phyloP scores from a whole-genome alignment of 1,284 basidiomycete species.

The Blastosporella zonata region DNA sequence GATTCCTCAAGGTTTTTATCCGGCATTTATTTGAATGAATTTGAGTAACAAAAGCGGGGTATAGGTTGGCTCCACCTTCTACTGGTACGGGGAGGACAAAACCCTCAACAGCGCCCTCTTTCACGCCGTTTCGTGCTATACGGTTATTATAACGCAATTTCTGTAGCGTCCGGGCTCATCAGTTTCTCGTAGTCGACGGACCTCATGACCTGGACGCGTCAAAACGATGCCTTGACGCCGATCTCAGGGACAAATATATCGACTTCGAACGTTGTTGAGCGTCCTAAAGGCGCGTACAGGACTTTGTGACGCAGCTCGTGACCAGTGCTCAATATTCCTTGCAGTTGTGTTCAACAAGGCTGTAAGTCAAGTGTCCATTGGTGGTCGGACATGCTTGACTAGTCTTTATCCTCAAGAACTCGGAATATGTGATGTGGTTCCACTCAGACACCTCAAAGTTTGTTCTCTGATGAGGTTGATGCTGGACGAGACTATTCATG shows the following conservation, averaged over 20 bases:
- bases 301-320: neutral
- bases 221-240: constrained; percentile 56
- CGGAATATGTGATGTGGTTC: constrained; percentile 72
- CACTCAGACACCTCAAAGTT: constrained; percentile 62
- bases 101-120: constrained; percentile 54
- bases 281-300: constrained; percentile 50
- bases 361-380: constrained; percentile 27
- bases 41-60: neutral
- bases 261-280: constrained; percentile 56
- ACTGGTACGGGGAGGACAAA: constrained; percentile 69
- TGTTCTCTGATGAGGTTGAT: constrained; percentile 19
- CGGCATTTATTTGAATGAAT: neutral
- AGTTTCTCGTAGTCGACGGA: constrained; percentile 43
- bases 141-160: constrained; percentile 27
- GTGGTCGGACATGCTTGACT: neutral
- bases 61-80: constrained; percentile 52
- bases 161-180: neutral
- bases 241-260: constrained; percentile 55
- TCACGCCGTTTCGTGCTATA: constrained; percentile 59
- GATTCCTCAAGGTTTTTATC: constrained; percentile 45
- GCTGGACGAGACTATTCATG: too few relatives aligned
- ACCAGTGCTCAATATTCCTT: neutral
- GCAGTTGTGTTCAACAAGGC: constrained; percentile 53
- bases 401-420: constrained; percentile 36
- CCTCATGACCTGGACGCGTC: constrained; percentile 53